Percentiles rank a stretch among this genome's conserved stretches.
Conservation (phyloP, 805 yeast species). For the Maudiozyma serrabonitensis region DNA sequence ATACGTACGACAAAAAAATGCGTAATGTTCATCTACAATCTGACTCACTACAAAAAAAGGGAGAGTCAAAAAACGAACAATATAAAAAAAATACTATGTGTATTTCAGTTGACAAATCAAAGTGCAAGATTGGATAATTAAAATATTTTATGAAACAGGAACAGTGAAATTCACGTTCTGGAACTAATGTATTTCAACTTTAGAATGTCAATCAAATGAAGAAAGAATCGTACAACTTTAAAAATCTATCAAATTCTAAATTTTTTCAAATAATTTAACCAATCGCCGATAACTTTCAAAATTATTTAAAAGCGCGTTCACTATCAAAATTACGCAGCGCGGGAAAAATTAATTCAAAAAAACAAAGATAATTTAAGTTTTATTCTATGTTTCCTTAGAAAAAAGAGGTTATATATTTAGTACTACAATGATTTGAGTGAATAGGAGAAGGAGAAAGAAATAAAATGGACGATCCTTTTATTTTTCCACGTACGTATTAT, state of each 20-base stretch:
- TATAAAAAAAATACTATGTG: too few relatives aligned
- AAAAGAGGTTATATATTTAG: too few relatives aligned
- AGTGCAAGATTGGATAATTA: not conserved
- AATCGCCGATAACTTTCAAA: not conserved
- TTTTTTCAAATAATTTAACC: not conserved
- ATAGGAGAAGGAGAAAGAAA: too few relatives aligned
- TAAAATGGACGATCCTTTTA: not conserved
- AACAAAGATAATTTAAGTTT: too few relatives aligned
- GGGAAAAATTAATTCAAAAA: too few relatives aligned
- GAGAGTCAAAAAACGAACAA: too few relatives aligned
- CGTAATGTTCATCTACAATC: too few relatives aligned
- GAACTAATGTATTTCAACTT: not conserved
- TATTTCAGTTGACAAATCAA: not conserved
- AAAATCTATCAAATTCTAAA: not conserved
- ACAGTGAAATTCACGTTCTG: not conserved
- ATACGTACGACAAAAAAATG: too few relatives aligned
- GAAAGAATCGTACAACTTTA: not conserved
- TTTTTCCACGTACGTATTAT: not conserved
- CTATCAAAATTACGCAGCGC: not conserved
- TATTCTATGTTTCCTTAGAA: too few relatives aligned
- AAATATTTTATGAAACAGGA: not conserved
- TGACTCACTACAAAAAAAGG: too few relatives aligned
- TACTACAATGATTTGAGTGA: too few relatives aligned
- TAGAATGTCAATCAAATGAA: not conserved
- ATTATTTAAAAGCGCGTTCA: not conserved